These are phyloP conservation scores for Ophiostoma fasciatum DNA, from an alignment of 2,329 filamentous ascomycete genomes.

Conservation along the genomic window DNA sequence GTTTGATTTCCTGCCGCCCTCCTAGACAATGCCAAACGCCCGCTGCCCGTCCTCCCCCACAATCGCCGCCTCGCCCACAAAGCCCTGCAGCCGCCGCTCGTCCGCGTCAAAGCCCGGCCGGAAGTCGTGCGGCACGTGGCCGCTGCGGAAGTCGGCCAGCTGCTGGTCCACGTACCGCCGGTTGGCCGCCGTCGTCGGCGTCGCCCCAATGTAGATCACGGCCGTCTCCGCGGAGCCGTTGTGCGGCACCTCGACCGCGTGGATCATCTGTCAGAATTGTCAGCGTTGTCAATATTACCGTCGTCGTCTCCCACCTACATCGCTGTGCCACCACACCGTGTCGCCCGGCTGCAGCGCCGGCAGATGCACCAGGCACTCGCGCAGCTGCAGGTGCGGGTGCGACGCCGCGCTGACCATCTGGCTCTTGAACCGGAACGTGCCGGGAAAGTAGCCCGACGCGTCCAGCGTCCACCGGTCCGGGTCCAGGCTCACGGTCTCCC, in stretches of 20 bases:
- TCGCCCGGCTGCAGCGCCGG: constrained; percentile 23
- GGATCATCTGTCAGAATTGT: background rate
- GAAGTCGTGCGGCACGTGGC: too few relatives aligned
- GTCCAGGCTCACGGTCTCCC: constrained; percentile 18
- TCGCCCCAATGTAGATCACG: too few relatives aligned
- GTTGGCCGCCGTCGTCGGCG: background rate
- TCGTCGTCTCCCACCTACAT: background rate
- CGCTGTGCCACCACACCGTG: constrained; percentile 11
- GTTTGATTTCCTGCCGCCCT: too few relatives aligned
- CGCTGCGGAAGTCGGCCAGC: background rate
- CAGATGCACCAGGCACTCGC: constrained; percentile 23
- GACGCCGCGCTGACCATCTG: constrained; percentile 20
- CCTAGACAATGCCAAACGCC: too few relatives aligned
- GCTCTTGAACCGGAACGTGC: constrained; percentile 19
- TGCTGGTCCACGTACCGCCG: background rate
- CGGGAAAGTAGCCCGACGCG: constrained; percentile 20
- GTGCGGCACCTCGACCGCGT: background rate
- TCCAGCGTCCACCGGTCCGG: constrained; percentile 22
- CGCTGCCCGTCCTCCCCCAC: too few relatives aligned
- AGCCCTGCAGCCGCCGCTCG: too few relatives aligned
- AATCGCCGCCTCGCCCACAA: too few relatives aligned
- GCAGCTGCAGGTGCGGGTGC: constrained; percentile 23
- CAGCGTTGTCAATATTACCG: too few relatives aligned
- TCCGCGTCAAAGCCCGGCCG: too few relatives aligned
- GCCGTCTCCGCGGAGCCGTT: background rate